These are phyloP conservation scores for Beta lomatogona DNA, from an alignment of 179 eudicot genomes.

Conservation along the genomic window DNA sequence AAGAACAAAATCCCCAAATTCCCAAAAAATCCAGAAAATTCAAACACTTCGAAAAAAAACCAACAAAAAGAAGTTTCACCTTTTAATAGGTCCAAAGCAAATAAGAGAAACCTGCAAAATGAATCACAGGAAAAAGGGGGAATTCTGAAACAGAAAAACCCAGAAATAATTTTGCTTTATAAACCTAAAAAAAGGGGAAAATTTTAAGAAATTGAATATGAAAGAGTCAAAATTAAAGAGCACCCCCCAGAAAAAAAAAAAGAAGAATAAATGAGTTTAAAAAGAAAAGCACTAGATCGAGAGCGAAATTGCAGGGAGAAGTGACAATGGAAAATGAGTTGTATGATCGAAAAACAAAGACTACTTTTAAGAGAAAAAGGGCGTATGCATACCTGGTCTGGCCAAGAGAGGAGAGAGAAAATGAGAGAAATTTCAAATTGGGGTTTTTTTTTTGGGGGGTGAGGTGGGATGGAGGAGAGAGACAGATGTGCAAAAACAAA, in stretches of 20 bases:
- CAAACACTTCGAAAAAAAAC: not conserved
- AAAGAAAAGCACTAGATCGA: not conserved
- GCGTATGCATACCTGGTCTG: conserved; percentile 26
- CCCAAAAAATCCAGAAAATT: not conserved
- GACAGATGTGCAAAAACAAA: conserved; percentile 20
- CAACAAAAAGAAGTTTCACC: conserved; percentile 17
- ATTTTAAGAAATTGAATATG: not conserved
- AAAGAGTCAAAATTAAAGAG: not conserved
- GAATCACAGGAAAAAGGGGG: conserved; percentile 24
- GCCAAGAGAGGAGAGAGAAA: conserved; percentile 15
- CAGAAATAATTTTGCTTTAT: conserved; percentile 23
- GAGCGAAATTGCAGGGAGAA: conserved; percentile 12
- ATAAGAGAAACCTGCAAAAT: conserved; percentile 28
- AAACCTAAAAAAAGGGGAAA: conserved; percentile 19
- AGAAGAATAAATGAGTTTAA: not conserved
- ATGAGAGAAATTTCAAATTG: conserved; percentile 12
- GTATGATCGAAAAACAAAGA: conserved; percentile 22
- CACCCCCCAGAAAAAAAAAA: conserved; percentile 26
- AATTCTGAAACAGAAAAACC: conserved; percentile 17
- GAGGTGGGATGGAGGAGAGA: not conserved
- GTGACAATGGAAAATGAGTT: conserved; percentile 40
- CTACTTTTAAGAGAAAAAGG: conserved; percentile 2
- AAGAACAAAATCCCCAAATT: conserved; percentile 22
- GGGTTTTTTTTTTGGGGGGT: not conserved
- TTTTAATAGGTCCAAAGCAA: conserved; percentile 31